Percentiles rank a stretch among this genome's conserved stretches.
Conservation (phyloP, 2,329 filamentous ascomycete genomes). For the Chrysoporthe puriensis region DNA sequence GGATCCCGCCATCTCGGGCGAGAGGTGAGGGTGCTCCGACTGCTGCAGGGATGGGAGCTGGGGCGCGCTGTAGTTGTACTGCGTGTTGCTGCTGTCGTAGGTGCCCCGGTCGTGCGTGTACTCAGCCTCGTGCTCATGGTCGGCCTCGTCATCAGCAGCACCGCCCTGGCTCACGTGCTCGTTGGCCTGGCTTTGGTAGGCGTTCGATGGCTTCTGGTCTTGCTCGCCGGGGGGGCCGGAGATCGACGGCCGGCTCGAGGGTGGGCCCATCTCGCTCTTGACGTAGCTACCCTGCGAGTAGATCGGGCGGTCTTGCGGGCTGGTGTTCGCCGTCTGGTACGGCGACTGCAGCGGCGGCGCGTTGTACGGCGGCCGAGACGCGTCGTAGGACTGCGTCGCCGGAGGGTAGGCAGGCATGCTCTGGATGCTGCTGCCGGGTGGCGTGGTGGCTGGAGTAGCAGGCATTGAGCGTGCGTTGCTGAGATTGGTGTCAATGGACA, state of each 20-base stretch:
- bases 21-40: slow-evolving; percentile 75
- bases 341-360: slow-evolving; percentile 68
- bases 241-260: slow-evolving; percentile 63
- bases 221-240: slow-evolving; percentile 57
- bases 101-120: slow-evolving; percentile 83
- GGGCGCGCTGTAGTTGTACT: slow-evolving; percentile 78
- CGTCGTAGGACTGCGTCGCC: slow-evolving; percentile 73
- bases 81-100: slow-evolving; percentile 72
- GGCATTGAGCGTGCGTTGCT: slow-evolving; percentile 84
- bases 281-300: slow-evolving; percentile 73
- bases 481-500: slow-evolving; percentile 80
- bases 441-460: slow-evolving; percentile 87
- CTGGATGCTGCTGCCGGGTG: slow-evolving; percentile 76
- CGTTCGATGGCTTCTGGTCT: slow-evolving; percentile 67
- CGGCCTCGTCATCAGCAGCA: slow-evolving; percentile 67
- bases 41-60: slow-evolving; percentile 68
- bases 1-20: slow-evolving; percentile 81
- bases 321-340: slow-evolving; percentile 67
- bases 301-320: slow-evolving; percentile 64
- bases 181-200: slow-evolving; percentile 56
- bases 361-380: slow-evolving; percentile 77
- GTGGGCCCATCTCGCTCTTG: slow-evolving; percentile 88
- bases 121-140: slow-evolving; percentile 76
- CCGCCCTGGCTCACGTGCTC: slow-evolving; percentile 55
- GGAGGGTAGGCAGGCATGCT: slow-evolving; percentile 78